Evolutionary conservation across 306 rosid genomes (phyloP), one percentile per base, ranked within the genome.

Genomic region (Hylodesmum podocarpum): DNA sequence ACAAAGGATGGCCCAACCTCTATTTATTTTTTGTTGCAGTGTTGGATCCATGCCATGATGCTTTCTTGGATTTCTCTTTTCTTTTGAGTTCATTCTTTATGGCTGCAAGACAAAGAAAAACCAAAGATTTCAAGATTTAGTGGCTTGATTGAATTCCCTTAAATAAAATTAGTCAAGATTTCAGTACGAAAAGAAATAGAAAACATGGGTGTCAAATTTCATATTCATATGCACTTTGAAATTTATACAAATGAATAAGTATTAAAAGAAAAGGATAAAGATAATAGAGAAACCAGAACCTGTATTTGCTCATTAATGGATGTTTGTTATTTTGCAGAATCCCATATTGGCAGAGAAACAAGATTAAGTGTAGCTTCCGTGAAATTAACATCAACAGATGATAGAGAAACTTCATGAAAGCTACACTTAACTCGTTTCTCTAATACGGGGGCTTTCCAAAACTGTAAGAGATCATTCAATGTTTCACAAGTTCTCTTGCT

Each of bases 351-450:
- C 37, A 46, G 49, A 49, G 53, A 90, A 85, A 83, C 96, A 83
- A 89, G 78, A 89, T 89, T 89, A 93, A 68, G 72, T 87, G 90
- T 72, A 89, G 90, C 80, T 88, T 49, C 78, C 76, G 85, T 43
- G 88, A 86, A 12, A 11, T 15, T 6, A 27, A 15, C 40, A 31
- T 28, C 34, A 27, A 18, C 1, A 2, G 12, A 5, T 3, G 34
- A 12, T 53, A 12, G 49, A 27, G 49, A 39, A 49, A 19, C 27
- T 83, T 84, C 92, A 90, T 90, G 96, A 92, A 92, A 89, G 96
- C 96, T 88, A 92, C 96, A 92, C 97, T 90, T 96, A 88, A 92
- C n/a, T 87, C 92, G 91, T 73, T 84, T 90, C 86, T 84, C 68
- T 75, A 40, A 79, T 57, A 84, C 66, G 89, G 85, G 85, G 58